These are phyloP conservation scores for Candida sp. DNA, from an alignment of 1,139 yeast species.

Conservation along the genomic window DNA sequence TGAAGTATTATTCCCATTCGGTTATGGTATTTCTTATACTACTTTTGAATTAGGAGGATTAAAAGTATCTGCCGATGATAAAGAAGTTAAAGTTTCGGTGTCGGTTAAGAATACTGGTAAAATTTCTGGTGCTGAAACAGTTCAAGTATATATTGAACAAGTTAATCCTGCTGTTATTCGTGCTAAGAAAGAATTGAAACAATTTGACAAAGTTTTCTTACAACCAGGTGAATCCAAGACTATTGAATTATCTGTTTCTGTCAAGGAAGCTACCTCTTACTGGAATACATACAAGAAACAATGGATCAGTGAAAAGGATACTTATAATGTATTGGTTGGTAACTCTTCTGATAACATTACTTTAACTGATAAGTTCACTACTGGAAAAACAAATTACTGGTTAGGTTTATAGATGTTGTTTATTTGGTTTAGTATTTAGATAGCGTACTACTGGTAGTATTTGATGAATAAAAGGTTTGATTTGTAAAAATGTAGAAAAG, in stretches of 20 bases:
- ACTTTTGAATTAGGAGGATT: conserved; percentile 27
- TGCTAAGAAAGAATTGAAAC: conserved; percentile 57
- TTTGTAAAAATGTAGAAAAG: too few relatives aligned
- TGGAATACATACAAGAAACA: conserved; percentile 46
- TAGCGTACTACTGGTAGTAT: too few relatives aligned
- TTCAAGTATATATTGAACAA: conserved; percentile 44
- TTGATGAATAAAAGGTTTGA: too few relatives aligned
- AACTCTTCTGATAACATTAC: conserved; percentile 23
- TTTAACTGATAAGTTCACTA: conserved; percentile 31
- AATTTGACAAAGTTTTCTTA: conserved; percentile 46
- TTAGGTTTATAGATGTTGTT: conserved; percentile 14
- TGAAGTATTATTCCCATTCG: conserved; percentile 54
- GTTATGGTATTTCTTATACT: conserved; percentile 59
- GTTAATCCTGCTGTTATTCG: conserved; percentile 38
- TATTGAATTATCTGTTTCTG: conserved; percentile 29
- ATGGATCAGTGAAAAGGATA: conserved; percentile 52
- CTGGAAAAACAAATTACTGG: conserved; percentile 19
- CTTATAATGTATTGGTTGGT: conserved; percentile 49
- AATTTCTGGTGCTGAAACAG: conserved; percentile 41
- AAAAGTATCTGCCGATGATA: conserved; percentile 11
- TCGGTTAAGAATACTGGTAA: conserved; percentile 41
- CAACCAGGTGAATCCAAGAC: conserved; percentile 36
- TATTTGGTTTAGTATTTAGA: too few relatives aligned
- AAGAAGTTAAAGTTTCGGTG: conserved; percentile 22
- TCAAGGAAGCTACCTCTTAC: conserved; percentile 52